Evolutionary conservation across 768 basidiomycete species (phyloP).

Genomic region (Mycena vitilis): DNA sequence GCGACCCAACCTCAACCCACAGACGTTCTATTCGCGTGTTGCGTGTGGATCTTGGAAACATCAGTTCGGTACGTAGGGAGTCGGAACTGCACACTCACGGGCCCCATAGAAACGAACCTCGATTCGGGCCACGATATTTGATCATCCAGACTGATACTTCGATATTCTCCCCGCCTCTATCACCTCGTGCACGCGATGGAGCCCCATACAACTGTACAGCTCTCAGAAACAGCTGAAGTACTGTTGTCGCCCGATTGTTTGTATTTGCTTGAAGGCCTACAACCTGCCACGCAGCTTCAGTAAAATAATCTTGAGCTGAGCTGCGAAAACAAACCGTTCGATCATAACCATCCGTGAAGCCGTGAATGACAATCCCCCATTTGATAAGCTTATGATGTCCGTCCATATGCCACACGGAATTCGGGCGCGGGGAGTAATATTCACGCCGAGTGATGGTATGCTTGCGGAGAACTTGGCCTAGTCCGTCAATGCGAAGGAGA

Average conservation of each 20-base stretch:
- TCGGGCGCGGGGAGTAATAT: slow-evolving; percentile 37
- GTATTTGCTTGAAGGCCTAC: slow-evolving; percentile 28
- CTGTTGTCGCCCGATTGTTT: slow-evolving; percentile 35
- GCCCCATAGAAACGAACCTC: slow-evolving; percentile 34
- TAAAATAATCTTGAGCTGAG: not conserved
- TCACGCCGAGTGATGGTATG: slow-evolving; percentile 34
- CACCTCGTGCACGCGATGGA: slow-evolving; percentile 41
- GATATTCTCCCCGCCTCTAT: slow-evolving; percentile 44
- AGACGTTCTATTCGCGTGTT: slow-evolving; percentile 33
- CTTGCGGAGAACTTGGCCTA: slow-evolving; percentile 38
- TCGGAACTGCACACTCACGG: slow-evolving; percentile 39
- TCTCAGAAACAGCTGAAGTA: slow-evolving; percentile 26
- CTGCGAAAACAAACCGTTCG: slow-evolving; percentile 33
- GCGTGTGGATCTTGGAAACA: slow-evolving; percentile 31
- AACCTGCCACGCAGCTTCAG: slow-evolving; percentile 16
- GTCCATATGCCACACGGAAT: slow-evolving; percentile 40
- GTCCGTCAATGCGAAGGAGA: slow-evolving; percentile 37
- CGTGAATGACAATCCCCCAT: slow-evolving; percentile 46
- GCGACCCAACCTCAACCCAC: slow-evolving; percentile 47
- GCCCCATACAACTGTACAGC: slow-evolving; percentile 27
- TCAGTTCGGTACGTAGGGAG: not conserved
- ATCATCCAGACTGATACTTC: slow-evolving; percentile 44
- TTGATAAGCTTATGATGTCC: slow-evolving; percentile 40
- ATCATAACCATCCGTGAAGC: slow-evolving; percentile 47
- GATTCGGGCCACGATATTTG: slow-evolving; percentile 37